phyloP scores from a whole-genome alignment of 1,284 basidiomycete genomes.

The Hypsizygus ulmarius region DNA sequence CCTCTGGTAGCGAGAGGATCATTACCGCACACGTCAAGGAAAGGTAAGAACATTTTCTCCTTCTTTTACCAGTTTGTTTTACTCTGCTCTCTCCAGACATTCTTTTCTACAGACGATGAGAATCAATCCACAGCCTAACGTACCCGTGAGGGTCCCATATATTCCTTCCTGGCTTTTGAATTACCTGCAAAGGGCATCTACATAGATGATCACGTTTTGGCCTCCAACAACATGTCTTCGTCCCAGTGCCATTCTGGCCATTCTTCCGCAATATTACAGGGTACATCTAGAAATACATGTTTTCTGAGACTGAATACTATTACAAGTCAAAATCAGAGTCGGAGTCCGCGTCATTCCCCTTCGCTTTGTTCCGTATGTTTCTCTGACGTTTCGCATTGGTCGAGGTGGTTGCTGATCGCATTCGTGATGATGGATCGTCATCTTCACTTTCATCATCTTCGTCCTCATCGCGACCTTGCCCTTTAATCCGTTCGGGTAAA shows the following conservation, averaged over 20 bases:
- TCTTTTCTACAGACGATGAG: constrained; percentile 13
- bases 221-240: no score
- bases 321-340: constrained; percentile 74
- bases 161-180: no score
- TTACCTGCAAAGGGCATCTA: no score
- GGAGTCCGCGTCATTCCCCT: constrained; percentile 54
- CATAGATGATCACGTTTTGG: no score
- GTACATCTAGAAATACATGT: background rate
- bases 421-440: constrained; percentile 46
- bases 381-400: constrained; percentile 51
- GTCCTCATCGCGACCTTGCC: constrained; percentile 30
- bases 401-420: constrained; percentile 55
- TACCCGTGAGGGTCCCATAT: no score
- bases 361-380: constrained; percentile 51
- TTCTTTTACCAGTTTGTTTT: background rate
- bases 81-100: constrained; percentile 11
- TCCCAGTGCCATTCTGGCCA: no score
- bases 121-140: no score
- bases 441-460: constrained; percentile 45
- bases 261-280: no score
- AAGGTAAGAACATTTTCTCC: constrained; percentile 9
- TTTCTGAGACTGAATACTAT: constrained; percentile 8
- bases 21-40: constrained; percentile 18
- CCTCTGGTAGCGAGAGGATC: constrained; percentile 14
- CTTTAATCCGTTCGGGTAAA: constrained; percentile 40